Evolutionary conservation across 192 early-diverging fungal species (phyloP), one percentile per base, ranked within the genome.

Genomic region (Linnemannia zychae): DNA sequence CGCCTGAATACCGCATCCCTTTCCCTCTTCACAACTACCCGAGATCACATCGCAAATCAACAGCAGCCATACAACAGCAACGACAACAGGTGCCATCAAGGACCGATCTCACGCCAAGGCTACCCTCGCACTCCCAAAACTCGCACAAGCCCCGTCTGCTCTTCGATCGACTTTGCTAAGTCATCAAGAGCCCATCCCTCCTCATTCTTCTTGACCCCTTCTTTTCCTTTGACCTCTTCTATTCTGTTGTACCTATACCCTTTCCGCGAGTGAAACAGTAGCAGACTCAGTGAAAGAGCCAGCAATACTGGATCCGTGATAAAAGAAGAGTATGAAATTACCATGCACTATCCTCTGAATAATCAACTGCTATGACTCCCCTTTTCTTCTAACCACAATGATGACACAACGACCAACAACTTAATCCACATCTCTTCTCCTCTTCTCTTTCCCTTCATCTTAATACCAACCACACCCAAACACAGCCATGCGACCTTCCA

Each of bases 171-270:
- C 12, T 31, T 63, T 63, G 57, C 28, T 63, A 63, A 63, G 57
- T 63, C 28, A 63, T 63, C 57, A 63, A 63, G 57, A 63, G 57
- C 57, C 57, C 57, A 63, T 63, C 57, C 28, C 53, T 60, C 53
- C 28, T 60, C 53, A 2, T 31, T 28, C 24, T 24, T 28, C 28
- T 31, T 63, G 11, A 15, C 28, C 57, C 28, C 57, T 63, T 63
- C 57, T 16, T 63, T 12, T n/a, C 12, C 24, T 12, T 15, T 28
- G 31, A 7, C 57, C 24, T 44, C 40, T 44, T 15, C 48, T 15
- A 15, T 11, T 0, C 28, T 63, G 24, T 22, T 63, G 57, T 63
- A 12, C 5, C 24, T 13, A 63, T 28, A 13, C 57, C 28, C 13
- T 31, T 63, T 28, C 11, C 31, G 57, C 28, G n/a, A 63, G 57